Evolutionary conservation across 2,329 filamentous ascomycete genomes (phyloP).

Genomic region (Diaporthe citriasiana): DNA sequence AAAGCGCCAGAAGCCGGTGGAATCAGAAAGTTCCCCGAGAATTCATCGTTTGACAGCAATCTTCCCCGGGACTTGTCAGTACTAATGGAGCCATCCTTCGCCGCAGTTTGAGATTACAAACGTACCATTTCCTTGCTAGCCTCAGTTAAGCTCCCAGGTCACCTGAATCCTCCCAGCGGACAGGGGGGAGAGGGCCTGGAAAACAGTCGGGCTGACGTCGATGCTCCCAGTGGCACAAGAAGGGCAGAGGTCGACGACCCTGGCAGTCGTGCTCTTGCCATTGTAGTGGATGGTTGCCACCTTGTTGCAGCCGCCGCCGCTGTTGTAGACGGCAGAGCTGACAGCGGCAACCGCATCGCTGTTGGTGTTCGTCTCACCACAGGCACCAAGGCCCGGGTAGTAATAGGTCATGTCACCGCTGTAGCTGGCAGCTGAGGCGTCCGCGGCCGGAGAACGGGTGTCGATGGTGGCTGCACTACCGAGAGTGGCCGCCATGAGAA

Average conservation of each 20-base stretch:
- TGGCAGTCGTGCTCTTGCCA: background rate
- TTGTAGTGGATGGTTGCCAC: background rate
- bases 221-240: background rate
- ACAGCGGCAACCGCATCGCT: background rate
- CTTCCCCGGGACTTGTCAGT: background rate
- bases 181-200: background rate
- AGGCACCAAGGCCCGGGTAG: background rate
- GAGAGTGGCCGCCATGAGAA: background rate
- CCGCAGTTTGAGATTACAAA: background rate
- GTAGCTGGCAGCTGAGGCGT: background rate
- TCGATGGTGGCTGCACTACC: background rate
- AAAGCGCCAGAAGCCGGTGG: too few relatives aligned
- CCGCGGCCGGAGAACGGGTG: background rate
- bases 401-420: conserved; percentile 13
- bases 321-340: background rate
- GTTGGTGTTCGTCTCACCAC: background rate
- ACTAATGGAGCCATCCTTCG: background rate
- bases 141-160: conserved; percentile 5
- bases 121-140: background rate
- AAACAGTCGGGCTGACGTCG: background rate
- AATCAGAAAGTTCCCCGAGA: too few relatives aligned
- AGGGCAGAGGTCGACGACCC: background rate
- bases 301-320: conserved; percentile 9
- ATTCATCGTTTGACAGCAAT: background rate
- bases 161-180: background rate